Conservation (phyloP, 2,329 filamentous ascomycete species). For the Ophiostoma sp. region DNA sequence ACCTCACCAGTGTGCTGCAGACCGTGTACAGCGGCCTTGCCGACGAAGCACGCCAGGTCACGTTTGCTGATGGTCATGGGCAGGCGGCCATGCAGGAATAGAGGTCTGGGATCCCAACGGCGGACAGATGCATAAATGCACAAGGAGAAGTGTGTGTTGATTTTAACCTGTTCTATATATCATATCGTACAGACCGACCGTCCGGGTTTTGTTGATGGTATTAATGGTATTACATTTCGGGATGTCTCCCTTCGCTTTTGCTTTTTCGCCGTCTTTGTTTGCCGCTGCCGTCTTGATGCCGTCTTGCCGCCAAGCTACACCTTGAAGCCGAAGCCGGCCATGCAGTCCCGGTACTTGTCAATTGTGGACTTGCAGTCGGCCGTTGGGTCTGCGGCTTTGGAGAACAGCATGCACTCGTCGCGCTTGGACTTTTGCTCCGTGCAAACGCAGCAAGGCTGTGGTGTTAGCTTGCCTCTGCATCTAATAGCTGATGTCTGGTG, state of each 20-base stretch:
- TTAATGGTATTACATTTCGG: background rate
- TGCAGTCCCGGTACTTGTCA: conserved; percentile 81
- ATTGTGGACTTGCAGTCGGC: conserved; percentile 79
- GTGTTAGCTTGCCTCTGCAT: background rate
- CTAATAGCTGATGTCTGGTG: background rate
- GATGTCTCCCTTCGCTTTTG: background rate
- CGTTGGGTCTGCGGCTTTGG: conserved; percentile 72
- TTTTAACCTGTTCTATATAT: background rate
- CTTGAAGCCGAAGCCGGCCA: conserved; percentile 89
- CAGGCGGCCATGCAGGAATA: background rate
- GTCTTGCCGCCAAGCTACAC: conserved; percentile 36
- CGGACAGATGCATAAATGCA: background rate
- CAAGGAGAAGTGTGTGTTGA: background rate
- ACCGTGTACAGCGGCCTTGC: conserved; percentile 27
- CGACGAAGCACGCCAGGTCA: conserved; percentile 25
- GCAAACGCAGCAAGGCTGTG: conserved; percentile 93
- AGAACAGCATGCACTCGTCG: conserved; percentile 99
- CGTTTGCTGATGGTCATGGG: background rate
- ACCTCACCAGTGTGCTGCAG: conserved; percentile 27
- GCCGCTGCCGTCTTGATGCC: background rate
- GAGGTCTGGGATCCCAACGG: background rate
- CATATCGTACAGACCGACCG: conserved; percentile 21
- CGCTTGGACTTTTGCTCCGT: conserved; percentile 87
- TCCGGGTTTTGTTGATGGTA: background rate
- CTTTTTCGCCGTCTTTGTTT: background rate